A percentile compares a stretch with the other conserved stretches of the same genome.
These are phyloP conservation scores for Mycogone perniciosa DNA, from an alignment of 2,329 filamentous ascomycete genomes.

Conservation along the genomic window DNA sequence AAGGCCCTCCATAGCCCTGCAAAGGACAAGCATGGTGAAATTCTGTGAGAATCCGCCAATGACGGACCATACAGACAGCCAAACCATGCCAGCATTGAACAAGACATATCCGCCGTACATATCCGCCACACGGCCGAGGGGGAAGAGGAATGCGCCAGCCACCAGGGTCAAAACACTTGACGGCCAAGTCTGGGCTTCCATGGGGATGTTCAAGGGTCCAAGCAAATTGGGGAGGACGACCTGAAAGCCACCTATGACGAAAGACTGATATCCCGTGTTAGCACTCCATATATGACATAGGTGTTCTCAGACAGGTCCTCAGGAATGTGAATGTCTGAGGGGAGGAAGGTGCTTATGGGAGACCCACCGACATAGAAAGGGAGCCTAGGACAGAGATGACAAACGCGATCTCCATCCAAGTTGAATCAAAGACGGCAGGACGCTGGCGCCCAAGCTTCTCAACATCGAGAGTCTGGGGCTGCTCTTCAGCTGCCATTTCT, in stretches of 20 bases:
- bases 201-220: conserved; percentile 55
- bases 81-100: conserved; percentile 49
- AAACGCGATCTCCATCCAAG: conserved; percentile 51
- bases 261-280: conserved; percentile 44
- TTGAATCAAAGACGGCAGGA: conserved; percentile 46
- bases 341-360: not conserved
- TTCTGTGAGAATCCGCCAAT: conserved; percentile 58
- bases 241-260: conserved; percentile 66
- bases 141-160: conserved; percentile 51
- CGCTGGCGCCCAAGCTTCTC: conserved; percentile 54
- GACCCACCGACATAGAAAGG: conserved; percentile 49
- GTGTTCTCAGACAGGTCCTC: not conserved
- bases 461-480: conserved; percentile 27
- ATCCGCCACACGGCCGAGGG: conserved; percentile 52
- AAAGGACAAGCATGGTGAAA: conserved; percentile 60
- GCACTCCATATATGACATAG: not conserved
- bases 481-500: conserved; percentile 15
- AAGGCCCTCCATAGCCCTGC: conserved; percentile 62
- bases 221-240: conserved; percentile 63
- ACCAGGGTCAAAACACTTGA: conserved; percentile 53
- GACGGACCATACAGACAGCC: conserved; percentile 60
- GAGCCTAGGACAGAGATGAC: conserved; percentile 53
- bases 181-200: conserved; percentile 55
- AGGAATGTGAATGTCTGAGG: conserved; percentile 9
- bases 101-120: conserved; percentile 53